Conservation (phyloP, 78 protist genomes). For the Dictyostelium intermedium region DNA sequence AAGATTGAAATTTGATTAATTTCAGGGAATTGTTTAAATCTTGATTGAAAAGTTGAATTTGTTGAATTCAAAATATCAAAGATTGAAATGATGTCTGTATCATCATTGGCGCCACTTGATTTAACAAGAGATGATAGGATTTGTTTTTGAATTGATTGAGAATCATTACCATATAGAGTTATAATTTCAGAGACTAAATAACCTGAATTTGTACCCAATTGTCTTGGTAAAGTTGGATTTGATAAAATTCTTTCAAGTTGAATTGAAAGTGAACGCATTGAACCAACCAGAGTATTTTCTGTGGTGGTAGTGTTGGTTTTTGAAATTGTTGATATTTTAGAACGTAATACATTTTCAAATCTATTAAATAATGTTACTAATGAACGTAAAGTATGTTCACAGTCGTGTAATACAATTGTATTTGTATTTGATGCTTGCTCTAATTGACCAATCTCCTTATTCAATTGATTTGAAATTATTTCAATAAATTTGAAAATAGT, state of each 20-base stretch:
- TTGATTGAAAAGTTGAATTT: not conserved
- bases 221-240: constrained; percentile 21
- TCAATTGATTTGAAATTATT: not conserved
- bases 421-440: not conserved
- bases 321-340: not conserved
- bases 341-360: not conserved
- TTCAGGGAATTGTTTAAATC: constrained; percentile 25
- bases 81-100: not conserved
- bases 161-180: not conserved
- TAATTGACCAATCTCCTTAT: not conserved
- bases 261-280: constrained; percentile 15
- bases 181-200: constrained; percentile 22
- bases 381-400: constrained; percentile 54
- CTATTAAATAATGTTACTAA: not conserved
- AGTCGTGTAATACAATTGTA: constrained; percentile 6
- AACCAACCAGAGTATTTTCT: not conserved
- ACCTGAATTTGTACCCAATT: constrained; percentile 24
- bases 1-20: constrained; percentile 26
- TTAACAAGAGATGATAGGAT: constrained; percentile 16
- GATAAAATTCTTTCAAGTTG: constrained; percentile 13
- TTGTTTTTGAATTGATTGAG: constrained; percentile 1
- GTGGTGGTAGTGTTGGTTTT: not conserved
- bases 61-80: not conserved
- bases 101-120: not conserved
- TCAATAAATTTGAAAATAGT: not conserved